Evolutionary conservation across 306 rosid species (phyloP).

Genomic region (Datisca glomerata): DNA sequence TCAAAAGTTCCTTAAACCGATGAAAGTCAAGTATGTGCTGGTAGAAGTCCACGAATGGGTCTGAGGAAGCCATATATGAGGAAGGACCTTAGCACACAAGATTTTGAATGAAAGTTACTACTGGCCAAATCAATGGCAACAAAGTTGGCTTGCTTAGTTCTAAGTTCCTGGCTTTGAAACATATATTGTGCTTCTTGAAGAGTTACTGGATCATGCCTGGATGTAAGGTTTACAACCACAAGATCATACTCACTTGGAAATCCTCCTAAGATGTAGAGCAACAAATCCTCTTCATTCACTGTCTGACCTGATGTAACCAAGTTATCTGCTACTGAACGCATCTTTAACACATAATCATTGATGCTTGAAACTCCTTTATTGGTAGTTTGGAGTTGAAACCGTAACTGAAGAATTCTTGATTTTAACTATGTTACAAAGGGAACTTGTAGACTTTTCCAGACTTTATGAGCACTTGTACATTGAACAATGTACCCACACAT

Average conservation of each 20-base stretch:
- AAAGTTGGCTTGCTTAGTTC: neutral
- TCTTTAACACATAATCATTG: neutral
- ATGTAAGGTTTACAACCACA: neutral
- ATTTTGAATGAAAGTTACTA: too few species aligned
- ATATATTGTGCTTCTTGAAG: neutral
- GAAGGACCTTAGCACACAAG: too few species aligned
- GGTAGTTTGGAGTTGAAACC: neutral
- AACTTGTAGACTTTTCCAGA: neutral
- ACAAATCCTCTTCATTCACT: neutral
- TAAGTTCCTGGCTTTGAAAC: neutral
- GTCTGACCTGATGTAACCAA: too few species aligned
- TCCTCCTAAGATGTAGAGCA: neutral
- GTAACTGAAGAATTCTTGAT: neutral
- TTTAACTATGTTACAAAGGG: neutral
- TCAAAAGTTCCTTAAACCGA: too few species aligned
- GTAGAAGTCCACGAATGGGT: too few species aligned
- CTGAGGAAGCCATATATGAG: too few species aligned
- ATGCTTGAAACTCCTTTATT: neutral
- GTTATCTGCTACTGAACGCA: neutral
- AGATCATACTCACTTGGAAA: neutral
- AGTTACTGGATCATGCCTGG: neutral
- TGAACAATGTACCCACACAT: neutral
- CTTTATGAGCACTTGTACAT: neutral
- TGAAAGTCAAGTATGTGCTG: too few species aligned
- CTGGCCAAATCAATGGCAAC: too few species aligned